Percentiles rank a stretch among this genome's conserved stretches.
Conservation (phyloP, 2,329 filamentous ascomycete genomes). For the Ceratocystis cubensis region DNA sequence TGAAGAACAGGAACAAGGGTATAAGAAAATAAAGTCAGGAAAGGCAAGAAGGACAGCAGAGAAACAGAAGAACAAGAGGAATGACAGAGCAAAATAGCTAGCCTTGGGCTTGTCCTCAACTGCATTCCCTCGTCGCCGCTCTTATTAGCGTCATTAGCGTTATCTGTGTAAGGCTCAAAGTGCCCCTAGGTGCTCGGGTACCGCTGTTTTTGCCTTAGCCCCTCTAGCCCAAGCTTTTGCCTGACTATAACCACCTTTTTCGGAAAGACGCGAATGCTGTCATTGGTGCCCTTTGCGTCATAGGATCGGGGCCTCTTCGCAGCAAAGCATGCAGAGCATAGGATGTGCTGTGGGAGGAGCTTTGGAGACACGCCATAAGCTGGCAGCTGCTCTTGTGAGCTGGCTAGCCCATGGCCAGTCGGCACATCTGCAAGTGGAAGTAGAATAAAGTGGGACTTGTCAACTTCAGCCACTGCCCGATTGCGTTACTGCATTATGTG, state of each 20-base stretch:
- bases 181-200: neutral
- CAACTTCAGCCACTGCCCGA: neutral
- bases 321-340: neutral
- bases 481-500: conserved; percentile 7
- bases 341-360: neutral
- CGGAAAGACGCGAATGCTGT: neutral
- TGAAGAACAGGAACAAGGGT: neutral
- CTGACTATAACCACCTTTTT: neutral
- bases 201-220: neutral
- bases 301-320: conserved; percentile 4
- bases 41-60: neutral
- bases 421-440: neutral
- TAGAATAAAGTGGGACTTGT: neutral
- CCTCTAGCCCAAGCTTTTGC: neutral
- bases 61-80: neutral
- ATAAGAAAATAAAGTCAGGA: neutral
- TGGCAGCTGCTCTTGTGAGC: conserved; percentile 3
- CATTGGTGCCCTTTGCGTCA: conserved; percentile 7
- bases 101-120: neutral
- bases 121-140: neutral
- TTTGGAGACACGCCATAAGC: conserved; percentile 9
- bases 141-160: neutral
- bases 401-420: neutral
- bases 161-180: neutral
- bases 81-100: neutral